These are phyloP conservation scores for Trichophyton mentagrophytes DNA, from an alignment of 2,329 filamentous ascomycete genomes.

Conservation along the genomic window DNA sequence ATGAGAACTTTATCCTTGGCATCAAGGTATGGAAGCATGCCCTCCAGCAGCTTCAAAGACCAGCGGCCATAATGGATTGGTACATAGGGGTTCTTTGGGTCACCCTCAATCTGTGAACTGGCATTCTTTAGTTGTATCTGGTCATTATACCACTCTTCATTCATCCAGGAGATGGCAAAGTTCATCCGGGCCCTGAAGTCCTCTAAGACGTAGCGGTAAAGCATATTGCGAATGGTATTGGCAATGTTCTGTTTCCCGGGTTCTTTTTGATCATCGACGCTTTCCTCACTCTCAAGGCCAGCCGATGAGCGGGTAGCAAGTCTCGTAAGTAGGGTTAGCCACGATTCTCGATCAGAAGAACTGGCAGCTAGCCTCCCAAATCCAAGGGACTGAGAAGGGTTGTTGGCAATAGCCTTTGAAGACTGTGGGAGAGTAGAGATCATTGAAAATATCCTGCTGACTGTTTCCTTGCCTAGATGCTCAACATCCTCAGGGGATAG, in stretches of 20 bases:
- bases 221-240: slow-evolving; percentile 61
- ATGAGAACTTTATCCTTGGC: slow-evolving; percentile 80
- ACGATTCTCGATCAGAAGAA: slow-evolving; percentile 73
- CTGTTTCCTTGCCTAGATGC: slow-evolving; percentile 61
- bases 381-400: slow-evolving; percentile 42
- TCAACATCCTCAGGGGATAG: slow-evolving; percentile 58
- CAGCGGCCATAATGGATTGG: slow-evolving; percentile 61
- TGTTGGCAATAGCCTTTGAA: slow-evolving; percentile 38
- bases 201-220: slow-evolving; percentile 78
- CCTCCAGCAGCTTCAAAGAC: slow-evolving; percentile 69
- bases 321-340: slow-evolving; percentile 76
- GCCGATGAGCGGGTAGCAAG: slow-evolving; percentile 67
- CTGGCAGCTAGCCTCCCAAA: slow-evolving; percentile 76
- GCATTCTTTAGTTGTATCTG: slow-evolving; percentile 40
- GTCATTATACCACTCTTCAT: slow-evolving; percentile 97
- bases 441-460: slow-evolving; percentile 65
- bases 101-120: slow-evolving; percentile 31
- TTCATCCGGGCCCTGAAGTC: slow-evolving; percentile 86
- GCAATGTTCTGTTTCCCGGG: slow-evolving; percentile 23
- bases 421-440: slow-evolving; percentile 61
- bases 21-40: slow-evolving; percentile 82
- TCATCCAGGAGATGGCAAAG: slow-evolving; percentile 83
- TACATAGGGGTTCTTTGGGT: slow-evolving; percentile 34
- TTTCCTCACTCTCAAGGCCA: slow-evolving; percentile 46
- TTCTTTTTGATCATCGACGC: slow-evolving; percentile 21